phyloP scores from a whole-genome alignment of 805 yeast species.

The Metschnikowia proteae region DNA sequence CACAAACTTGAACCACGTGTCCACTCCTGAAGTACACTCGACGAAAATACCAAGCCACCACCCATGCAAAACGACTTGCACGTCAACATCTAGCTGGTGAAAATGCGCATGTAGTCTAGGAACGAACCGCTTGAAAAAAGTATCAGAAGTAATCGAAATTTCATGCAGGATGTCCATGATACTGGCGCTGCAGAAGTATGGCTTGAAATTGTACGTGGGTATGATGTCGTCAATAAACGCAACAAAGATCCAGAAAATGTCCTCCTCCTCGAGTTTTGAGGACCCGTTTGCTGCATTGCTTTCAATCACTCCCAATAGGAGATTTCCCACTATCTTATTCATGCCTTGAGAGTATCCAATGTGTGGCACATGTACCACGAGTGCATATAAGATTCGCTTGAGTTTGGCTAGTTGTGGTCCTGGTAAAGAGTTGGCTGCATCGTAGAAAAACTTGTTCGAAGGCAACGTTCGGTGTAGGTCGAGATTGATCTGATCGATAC shows the following conservation, averaged over 20 bases:
- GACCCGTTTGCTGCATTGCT: slow-evolving; percentile 12
- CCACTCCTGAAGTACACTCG: slow-evolving; percentile 46
- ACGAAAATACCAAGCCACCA: slow-evolving; percentile 58
- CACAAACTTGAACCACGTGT: slow-evolving; percentile 49
- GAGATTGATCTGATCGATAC: slow-evolving; percentile 47
- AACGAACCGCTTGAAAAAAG: slow-evolving; percentile 31
- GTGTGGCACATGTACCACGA: slow-evolving; percentile 42
- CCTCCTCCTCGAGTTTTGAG: slow-evolving; percentile 35
- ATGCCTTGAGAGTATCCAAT: slow-evolving; percentile 60
- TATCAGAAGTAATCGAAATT: slow-evolving; percentile 31
- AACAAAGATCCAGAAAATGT: slow-evolving; percentile 51
- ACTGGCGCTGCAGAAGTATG: slow-evolving; percentile 13
- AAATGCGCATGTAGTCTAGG: slow-evolving; percentile 42
- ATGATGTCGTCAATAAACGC: slow-evolving; percentile 47
- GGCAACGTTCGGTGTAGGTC: slow-evolving; percentile 57
- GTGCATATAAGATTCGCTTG: slow-evolving; percentile 47
- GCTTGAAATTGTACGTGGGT: slow-evolving; percentile 37
- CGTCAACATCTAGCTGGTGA: slow-evolving; percentile 33
- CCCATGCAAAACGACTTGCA: slow-evolving; percentile 48
- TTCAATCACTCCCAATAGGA: slow-evolving; percentile 36
- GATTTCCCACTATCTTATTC: slow-evolving; percentile 55
- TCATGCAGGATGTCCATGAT: slow-evolving; percentile 35
- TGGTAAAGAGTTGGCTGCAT: slow-evolving; percentile 35
- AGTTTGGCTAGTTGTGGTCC: slow-evolving; percentile 53
- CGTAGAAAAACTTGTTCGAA: slow-evolving; percentile 46